Evolutionary conservation across 495 filamentous ascomycete genomes (phyloP), one percentile per base, ranked within the genome.

Genomic region (Penicillium mononematosum): DNA sequence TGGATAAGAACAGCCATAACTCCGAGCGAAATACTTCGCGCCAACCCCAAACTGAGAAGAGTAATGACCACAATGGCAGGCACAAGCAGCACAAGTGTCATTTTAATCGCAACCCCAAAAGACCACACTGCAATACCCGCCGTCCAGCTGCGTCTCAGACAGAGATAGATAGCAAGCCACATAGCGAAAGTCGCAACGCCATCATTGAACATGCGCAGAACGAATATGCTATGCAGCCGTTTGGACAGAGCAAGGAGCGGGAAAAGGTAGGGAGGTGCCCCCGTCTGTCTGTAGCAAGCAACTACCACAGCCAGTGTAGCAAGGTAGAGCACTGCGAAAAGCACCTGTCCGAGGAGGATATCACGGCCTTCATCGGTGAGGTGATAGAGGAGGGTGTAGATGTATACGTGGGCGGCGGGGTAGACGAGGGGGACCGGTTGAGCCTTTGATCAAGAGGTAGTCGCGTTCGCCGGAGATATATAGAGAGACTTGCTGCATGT

Each of bases 171-270:
- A 24, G 90, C 85, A 29, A 86, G 62, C 80, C 88, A 97, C 65
- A 98, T 83, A 52, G 87, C 87, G 54, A 92, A 77, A 25, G 88
- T 79, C 8, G 92, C 90, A 62, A 95, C 88, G 55, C 90, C 87
- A 78, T 98, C 94, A 73, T 98, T 98, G 81, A 98, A 98, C 62
- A 92, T 84, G 17, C 94, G 86, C 53, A 98, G 80, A 56, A 98
- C 71, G 68, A 91, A 98, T 45, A 98, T 87, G 71, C 90, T 96
- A 70, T 98, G 94, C 27, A 98, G 77, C 7, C 94, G 83, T 68
- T 97, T 98, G 52, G 92, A 96, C 39, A 96, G 78, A 36, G 94
- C 79, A 31, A 98, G 84, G 22, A 98, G 80, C 3, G 90, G 91
- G 55, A 96, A 88, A 41, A 97, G 72, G 67, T 96, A 97, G 4